Evolutionary conservation across 768 basidiomycete species (phyloP).

Genomic region (Gymnopilus dilepis): DNA sequence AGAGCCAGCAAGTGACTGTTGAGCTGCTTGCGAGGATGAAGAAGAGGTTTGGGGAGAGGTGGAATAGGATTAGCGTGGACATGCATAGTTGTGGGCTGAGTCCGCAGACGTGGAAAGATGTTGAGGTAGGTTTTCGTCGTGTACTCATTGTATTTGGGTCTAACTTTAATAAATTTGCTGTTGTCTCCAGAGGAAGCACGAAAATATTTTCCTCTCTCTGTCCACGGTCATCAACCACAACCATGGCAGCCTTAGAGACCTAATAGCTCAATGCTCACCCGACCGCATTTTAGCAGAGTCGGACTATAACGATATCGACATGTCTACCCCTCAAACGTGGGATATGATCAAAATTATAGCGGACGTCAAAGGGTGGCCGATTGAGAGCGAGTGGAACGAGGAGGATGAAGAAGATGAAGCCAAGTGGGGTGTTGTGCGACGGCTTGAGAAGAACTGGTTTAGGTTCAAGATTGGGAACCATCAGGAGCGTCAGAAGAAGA

Average conservation of each 20-base stretch:
- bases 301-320: slow-evolving; percentile 74
- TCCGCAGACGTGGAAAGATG: slow-evolving; percentile 69
- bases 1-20: slow-evolving; percentile 69
- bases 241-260: slow-evolving; percentile 61
- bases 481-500: slow-evolving; percentile 20
- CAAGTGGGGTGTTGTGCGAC: slow-evolving; percentile 68
- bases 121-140: slow-evolving; percentile 62
- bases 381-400: slow-evolving; percentile 66
- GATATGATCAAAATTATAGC: slow-evolving; percentile 77
- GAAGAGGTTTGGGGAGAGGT: slow-evolving; percentile 58
- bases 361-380: slow-evolving; percentile 73
- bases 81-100: slow-evolving; percentile 91
- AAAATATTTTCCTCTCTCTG: slow-evolving; percentile 85
- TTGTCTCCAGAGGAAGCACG: slow-evolving; percentile 59
- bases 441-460: slow-evolving; percentile 75
- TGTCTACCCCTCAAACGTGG: slow-evolving; percentile 69
- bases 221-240: slow-evolving; percentile 86
- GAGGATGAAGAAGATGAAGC: slow-evolving; percentile 36
- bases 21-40: slow-evolving; percentile 68
- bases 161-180: not conserved
- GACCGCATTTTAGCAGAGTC: slow-evolving; percentile 85
- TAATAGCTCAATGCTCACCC: slow-evolving; percentile 68
- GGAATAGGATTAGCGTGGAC: slow-evolving; percentile 78
- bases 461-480: slow-evolving; percentile 60
- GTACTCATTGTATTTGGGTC: not conserved